A percentile compares a stretch with the other conserved stretches of the same genome.
Conservation (phyloP, 495 filamentous ascomycete species). For the Penicillium egyptiacum region DNA sequence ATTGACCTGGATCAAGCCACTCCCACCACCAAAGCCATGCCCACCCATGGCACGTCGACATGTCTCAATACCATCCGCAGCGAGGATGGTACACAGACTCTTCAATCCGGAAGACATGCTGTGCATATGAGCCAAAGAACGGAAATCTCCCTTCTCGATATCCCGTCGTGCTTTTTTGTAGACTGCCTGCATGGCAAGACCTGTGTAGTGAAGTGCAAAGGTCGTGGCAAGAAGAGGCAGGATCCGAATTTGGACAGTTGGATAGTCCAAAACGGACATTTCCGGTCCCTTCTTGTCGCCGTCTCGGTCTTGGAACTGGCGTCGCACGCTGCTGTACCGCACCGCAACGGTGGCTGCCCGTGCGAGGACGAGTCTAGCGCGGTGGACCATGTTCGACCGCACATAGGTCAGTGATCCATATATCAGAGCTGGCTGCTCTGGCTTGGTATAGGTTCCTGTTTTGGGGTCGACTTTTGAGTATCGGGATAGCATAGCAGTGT, state of each 20-base stretch:
- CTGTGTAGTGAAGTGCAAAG: slow-evolving; percentile 52
- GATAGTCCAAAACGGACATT: slow-evolving; percentile 49
- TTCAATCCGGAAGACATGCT: slow-evolving; percentile 50
- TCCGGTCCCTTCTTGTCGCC: slow-evolving; percentile 35
- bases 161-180: slow-evolving; percentile 38
- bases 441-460: slow-evolving; percentile 42
- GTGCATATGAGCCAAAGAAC: slow-evolving; percentile 46
- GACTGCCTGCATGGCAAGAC: slow-evolving; percentile 41
- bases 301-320: slow-evolving; percentile 50
- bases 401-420: slow-evolving; percentile 50
- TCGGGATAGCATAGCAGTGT: slow-evolving; percentile 46
- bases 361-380: slow-evolving; percentile 47
- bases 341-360: slow-evolving; percentile 50
- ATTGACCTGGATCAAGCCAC: slow-evolving; percentile 48
- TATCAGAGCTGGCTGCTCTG: slow-evolving; percentile 41
- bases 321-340: slow-evolving; percentile 42
- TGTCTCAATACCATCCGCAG: slow-evolving; percentile 51
- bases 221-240: slow-evolving; percentile 48
- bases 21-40: slow-evolving; percentile 50
- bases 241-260: slow-evolving; percentile 50
- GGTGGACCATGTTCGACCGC: slow-evolving; percentile 48
- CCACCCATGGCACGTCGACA: slow-evolving; percentile 51
- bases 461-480: slow-evolving; percentile 44
- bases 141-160: slow-evolving; percentile 45
- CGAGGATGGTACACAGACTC: slow-evolving; percentile 49